Evolutionary conservation across 805 yeast species (phyloP).

Genomic region (Metschnikowia continentalis): DNA sequence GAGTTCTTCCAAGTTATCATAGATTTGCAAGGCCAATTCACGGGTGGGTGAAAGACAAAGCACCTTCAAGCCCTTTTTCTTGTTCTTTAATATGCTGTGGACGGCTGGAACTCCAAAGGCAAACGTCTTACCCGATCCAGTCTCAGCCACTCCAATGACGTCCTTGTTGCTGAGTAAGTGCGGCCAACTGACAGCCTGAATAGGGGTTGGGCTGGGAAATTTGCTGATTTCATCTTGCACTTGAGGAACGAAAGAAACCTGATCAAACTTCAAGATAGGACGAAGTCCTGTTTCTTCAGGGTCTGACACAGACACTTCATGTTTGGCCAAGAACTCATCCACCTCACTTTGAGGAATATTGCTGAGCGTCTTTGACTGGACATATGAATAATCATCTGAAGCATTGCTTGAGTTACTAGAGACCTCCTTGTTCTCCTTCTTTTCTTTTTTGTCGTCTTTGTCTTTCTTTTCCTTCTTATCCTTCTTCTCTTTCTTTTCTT

Average conservation of each 20-base stretch:
- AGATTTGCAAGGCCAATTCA: constrained; percentile 92
- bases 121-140: constrained; percentile 96
- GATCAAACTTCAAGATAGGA: constrained; percentile 68
- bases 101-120: constrained; percentile 98
- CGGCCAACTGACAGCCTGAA: constrained; percentile 95
- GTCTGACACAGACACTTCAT: constrained; percentile 80
- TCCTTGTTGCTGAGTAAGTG: constrained; percentile 72
- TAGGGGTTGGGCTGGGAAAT: constrained; percentile 91
- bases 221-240: constrained; percentile 59
- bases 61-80: constrained; percentile 57
- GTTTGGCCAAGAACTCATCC: constrained; percentile 57
- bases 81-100: constrained; percentile 51
- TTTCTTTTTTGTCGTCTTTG: constrained; percentile 33
- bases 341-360: constrained; percentile 50
- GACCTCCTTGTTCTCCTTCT: constrained; percentile 32
- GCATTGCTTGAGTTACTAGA: not conserved
- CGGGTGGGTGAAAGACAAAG: constrained; percentile 94
- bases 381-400: constrained; percentile 21
- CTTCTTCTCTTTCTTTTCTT: constrained; percentile 25
- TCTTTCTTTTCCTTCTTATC: constrained; percentile 20
- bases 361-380: constrained; percentile 37
- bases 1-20: constrained; percentile 70
- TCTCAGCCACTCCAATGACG: constrained; percentile 96
- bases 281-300: constrained; percentile 47
- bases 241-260: constrained; percentile 49